These are phyloP conservation scores for Allium cepa DNA, from an alignment of 106 monocot genomes.

Conservation along the genomic window DNA sequence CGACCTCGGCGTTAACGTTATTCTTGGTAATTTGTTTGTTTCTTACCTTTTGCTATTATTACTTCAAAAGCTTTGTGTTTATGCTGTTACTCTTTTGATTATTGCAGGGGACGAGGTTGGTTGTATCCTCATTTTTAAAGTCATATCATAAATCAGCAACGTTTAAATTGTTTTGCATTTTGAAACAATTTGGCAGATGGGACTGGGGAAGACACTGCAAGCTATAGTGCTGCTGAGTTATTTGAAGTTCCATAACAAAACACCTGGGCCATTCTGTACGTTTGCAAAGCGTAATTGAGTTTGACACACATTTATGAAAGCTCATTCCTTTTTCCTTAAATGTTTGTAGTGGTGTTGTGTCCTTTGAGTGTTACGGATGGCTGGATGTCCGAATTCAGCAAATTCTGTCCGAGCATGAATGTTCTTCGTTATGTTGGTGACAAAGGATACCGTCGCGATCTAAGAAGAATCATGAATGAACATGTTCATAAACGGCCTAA, in stretches of 20 bases:
- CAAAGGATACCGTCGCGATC: slow-evolving; percentile 40
- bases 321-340: neutral
- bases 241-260: slow-evolving; percentile 51
- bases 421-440: slow-evolving; percentile 79
- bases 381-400: slow-evolving; percentile 76
- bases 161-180: slow-evolving; percentile 1
- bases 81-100: slow-evolving; percentile 1
- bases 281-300: no score
- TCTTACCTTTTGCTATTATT: no score
- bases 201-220: slow-evolving; percentile 94
- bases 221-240: slow-evolving; percentile 87
- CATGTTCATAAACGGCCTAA: slow-evolving; percentile 36
- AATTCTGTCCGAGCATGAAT: slow-evolving; percentile 67
- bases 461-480: slow-evolving; percentile 50
- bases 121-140: neutral
- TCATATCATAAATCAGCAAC: neutral
- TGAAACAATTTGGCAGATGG: slow-evolving; percentile 51
- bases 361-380: slow-evolving; percentile 89
- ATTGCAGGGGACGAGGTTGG: slow-evolving; percentile 85
- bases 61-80: neutral
- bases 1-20: slow-evolving; percentile 81
- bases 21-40: slow-evolving; percentile 43
- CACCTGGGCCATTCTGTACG: slow-evolving; percentile 67
- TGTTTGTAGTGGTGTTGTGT: slow-evolving; percentile 72
- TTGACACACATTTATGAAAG: no score